A percentile compares a stretch with the other conserved stretches of the same genome.
Evolutionary conservation across 1,284 basidiomycete species (phyloP).

Genomic region (Apiotrichum veenhuisii): DNA sequence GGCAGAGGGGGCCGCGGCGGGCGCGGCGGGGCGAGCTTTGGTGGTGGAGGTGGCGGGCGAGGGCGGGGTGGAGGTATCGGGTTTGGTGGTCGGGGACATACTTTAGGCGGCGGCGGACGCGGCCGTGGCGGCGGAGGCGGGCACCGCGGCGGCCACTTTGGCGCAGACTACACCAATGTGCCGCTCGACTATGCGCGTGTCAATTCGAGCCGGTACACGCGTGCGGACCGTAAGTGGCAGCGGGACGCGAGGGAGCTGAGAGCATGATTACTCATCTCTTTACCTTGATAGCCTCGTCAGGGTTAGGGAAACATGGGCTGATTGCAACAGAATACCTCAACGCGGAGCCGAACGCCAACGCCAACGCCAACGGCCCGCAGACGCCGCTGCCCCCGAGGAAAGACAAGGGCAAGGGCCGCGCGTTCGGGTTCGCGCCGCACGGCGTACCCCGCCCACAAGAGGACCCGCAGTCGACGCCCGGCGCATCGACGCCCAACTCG

Average conservation of each 20-base stretch:
- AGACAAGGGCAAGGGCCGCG: not conserved
- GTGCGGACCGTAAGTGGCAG: constrained; percentile 3
- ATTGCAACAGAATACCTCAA: not conserved
- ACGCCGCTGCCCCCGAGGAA: not conserved
- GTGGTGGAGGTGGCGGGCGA: constrained; percentile 14
- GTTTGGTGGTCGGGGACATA: not conserved
- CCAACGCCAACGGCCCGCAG: not conserved
- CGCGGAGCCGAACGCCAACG: not conserved
- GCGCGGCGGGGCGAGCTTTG: not conserved
- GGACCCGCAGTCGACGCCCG: not conserved
- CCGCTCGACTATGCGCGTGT: constrained; percentile 39
- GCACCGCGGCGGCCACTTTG: constrained; percentile 22
- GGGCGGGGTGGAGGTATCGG: constrained; percentile 6
- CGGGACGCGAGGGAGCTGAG: not conserved
- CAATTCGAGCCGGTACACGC: constrained; percentile 36
- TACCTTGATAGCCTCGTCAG: too few relatives aligned
- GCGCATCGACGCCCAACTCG: constrained; percentile 11
- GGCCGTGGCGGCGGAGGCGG: constrained; percentile 13
- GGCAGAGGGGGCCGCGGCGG: constrained; percentile 18
- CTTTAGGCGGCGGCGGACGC: constrained; percentile 6
- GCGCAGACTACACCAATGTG: constrained; percentile 42
- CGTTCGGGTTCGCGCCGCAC: constrained; percentile 1
- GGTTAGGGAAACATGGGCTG: too few relatives aligned
- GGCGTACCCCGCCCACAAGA: not conserved
- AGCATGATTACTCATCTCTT: too few relatives aligned